phyloP scores from a whole-genome alignment of 169 alveolate species.

The Perkinsus olseni region DNA sequence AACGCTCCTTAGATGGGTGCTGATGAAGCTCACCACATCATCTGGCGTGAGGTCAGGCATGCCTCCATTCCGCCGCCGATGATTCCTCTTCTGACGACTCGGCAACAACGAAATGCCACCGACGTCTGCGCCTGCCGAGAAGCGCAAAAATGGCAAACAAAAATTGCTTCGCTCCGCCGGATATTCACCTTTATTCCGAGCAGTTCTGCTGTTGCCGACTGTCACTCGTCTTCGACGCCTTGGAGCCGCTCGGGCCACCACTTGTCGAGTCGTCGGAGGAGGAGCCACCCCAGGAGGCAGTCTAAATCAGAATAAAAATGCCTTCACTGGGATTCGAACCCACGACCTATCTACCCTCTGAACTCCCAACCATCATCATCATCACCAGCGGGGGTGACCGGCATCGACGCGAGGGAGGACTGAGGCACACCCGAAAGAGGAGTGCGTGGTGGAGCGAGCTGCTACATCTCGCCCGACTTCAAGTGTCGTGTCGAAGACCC shows the following conservation, averaged over 20 bases:
- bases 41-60: background rate
- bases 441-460: background rate
- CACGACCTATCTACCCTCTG: background rate
- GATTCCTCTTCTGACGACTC: background rate
- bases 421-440: background rate
- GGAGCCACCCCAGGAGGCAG: background rate
- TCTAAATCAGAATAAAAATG: background rate
- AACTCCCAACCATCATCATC: background rate
- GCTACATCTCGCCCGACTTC: background rate
- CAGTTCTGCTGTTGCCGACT: background rate
- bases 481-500: background rate
- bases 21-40: background rate
- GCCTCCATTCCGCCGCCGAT: background rate
- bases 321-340: background rate
- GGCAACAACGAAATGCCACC: background rate
- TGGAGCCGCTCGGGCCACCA: background rate
- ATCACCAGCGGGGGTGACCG: background rate
- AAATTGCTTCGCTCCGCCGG: background rate
- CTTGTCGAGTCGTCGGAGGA: background rate
- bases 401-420: background rate
- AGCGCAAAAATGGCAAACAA: background rate
- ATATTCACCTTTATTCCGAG: background rate
- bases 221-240: background rate
- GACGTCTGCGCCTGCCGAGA: background rate
- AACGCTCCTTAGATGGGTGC: background rate